Evolutionary conservation across 83 land plant species (phyloP), one percentile per base, ranked within the genome.

Genomic region (Isoetes engelmannii): DNA sequence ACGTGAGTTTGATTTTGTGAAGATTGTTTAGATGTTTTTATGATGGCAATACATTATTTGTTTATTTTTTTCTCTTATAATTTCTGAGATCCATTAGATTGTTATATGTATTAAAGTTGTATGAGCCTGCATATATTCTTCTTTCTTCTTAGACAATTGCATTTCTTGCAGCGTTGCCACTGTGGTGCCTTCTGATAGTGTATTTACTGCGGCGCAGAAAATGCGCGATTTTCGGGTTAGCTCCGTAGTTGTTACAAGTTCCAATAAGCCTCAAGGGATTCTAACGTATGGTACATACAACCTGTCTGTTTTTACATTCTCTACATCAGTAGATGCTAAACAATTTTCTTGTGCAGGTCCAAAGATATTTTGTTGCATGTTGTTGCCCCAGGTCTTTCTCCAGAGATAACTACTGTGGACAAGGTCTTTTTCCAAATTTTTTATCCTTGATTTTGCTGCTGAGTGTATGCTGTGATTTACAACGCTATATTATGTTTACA

Each of bases 291-390:
- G 18, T 28, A 28, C 37, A 28, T 28, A 28, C 37, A 28, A 28
- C 37, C 37, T 28, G 37, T 28, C 37, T 28, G 37, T 28, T 28
- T 21, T 28, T 28, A 28, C 37, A 0, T 28, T 28, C 37, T 28
- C 37, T 28, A 28, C 2, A 28, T 28, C 37, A 28, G 0, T 28
- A 28, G 37, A 28, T 28, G 37, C 37, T 28, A 28, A 28, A 59
- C 9, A 20, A 12, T 42, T 8, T 51, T 76, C 41, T 55, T 4
- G 6, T 85, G 75, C 86, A 93, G 98, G 37, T 93, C 98, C 46
- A 93, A 86, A 59, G 98, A 93, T 80, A 76, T 93, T 21, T 87
- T 93, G 50, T 86, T 88, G 92, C 84, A 90, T 68, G 90, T 93
- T 62, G 88, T 93, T 54, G 89, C 98, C 8, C 86, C 77, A 68